A percentile compares a stretch with the other conserved stretches of the same genome.
phyloP scores from a whole-genome alignment of 345 rosid genomes.

The Ceriops zippeliana region DNA sequence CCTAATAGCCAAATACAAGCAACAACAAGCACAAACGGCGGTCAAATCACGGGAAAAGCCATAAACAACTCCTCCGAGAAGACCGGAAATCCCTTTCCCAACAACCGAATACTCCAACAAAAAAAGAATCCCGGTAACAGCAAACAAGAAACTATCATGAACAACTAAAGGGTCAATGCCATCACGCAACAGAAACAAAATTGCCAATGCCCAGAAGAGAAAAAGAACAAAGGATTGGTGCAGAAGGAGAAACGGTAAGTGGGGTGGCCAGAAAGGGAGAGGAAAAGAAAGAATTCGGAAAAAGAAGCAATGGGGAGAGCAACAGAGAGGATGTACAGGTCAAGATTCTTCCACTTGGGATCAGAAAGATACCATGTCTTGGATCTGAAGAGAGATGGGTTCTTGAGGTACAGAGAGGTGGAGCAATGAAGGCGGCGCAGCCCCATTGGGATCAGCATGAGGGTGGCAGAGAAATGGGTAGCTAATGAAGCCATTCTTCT shows the following conservation, averaged over 20 bases:
- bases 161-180: constrained; percentile 23
- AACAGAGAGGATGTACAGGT: constrained; percentile 43
- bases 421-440: constrained; percentile 48
- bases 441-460: constrained; percentile 48
- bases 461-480: constrained; percentile 39
- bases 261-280: constrained; percentile 40
- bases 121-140: constrained; percentile 35
- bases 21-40: constrained; percentile 43
- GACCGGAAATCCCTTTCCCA: constrained; percentile 41
- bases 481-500: constrained; percentile 43
- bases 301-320: constrained; percentile 55
- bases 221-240: constrained; percentile 38
- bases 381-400: constrained; percentile 52
- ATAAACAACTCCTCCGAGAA: constrained; percentile 32
- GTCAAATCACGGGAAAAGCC: constrained; percentile 38
- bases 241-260: constrained; percentile 46
- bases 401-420: constrained; percentile 49
- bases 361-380: constrained; percentile 48
- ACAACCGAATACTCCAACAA: constrained; percentile 36
- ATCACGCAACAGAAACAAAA: constrained; percentile 37
- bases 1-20: constrained; percentile 46
- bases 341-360: constrained; percentile 43
- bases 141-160: constrained; percentile 30
- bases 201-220: constrained; percentile 42
- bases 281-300: constrained; percentile 43